These are phyloP conservation scores for Orychophragmus violaceus DNA, from an alignment of 345 rosid species.

Conservation along the genomic window DNA sequence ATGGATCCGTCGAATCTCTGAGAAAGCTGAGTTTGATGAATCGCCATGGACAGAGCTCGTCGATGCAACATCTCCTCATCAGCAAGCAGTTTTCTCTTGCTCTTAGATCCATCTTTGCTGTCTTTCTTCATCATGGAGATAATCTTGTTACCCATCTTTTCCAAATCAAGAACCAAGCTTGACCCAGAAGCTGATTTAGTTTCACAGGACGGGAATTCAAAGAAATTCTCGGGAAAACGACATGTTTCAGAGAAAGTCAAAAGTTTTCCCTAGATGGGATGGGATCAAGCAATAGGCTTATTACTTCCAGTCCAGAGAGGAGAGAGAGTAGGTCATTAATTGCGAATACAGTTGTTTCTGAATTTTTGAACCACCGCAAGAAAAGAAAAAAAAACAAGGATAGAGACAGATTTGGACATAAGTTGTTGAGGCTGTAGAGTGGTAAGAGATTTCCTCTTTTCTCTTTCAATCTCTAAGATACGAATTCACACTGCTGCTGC, in stretches of 20 bases:
- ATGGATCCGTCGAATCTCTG: constrained; percentile 98
- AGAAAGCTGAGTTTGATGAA: constrained; percentile 81
- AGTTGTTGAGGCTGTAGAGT: constrained; percentile 9
- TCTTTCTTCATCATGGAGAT: constrained; percentile 76
- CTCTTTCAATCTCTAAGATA: too few species aligned
- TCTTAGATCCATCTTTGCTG: constrained; percentile 51
- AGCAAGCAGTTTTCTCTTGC: constrained; percentile 75
- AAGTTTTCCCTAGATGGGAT: constrained; percentile 30
- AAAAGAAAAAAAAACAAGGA: not conserved
- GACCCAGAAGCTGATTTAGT: constrained; percentile 1
- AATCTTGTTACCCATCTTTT: constrained; percentile 75
- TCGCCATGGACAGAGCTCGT: constrained; percentile 90
- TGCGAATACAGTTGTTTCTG: constrained; percentile 14
- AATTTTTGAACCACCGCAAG: constrained; percentile 5
- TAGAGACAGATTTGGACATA: constrained; percentile 24
- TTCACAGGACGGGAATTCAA: not conserved
- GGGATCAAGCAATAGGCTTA: constrained; percentile 18
- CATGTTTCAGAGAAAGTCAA: constrained; percentile 23
- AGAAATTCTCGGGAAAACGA: not conserved
- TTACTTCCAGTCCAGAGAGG: constrained; percentile 12
- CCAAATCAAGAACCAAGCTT: not conserved
- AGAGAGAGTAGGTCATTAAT: constrained; percentile 28
- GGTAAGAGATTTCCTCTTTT: not conserved
- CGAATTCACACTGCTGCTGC: too few species aligned
- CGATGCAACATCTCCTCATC: constrained; percentile 92